These are phyloP conservation scores for Linderina pennispora DNA, from an alignment of 192 early-diverging fungal species.

Conservation along the genomic window DNA sequence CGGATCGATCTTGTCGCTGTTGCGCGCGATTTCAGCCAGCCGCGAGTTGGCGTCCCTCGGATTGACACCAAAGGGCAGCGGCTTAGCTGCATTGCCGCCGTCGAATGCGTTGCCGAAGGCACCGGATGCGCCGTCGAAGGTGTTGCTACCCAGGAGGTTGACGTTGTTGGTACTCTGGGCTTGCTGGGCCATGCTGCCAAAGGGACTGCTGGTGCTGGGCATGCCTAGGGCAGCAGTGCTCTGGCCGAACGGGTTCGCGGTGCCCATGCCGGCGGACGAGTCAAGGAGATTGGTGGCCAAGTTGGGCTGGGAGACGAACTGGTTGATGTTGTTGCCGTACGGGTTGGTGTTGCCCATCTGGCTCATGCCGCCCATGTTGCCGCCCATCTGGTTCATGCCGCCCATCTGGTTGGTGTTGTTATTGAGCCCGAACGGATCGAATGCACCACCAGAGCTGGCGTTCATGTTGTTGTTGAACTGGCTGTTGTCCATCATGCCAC, in stretches of 20 bases:
- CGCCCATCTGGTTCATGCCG: conserved; percentile 12
- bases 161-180: background rate
- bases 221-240: background rate
- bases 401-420: conserved; percentile 1
- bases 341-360: conserved; percentile 13
- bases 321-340: conserved; percentile 27
- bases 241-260: conserved; percentile 31
- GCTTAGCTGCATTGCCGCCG: conserved; percentile 37
- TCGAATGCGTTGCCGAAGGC: conserved; percentile 48
- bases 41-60: conserved; percentile 36
- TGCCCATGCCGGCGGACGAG: background rate
- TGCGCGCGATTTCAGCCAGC: conserved; percentile 50
- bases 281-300: conserved; percentile 24
- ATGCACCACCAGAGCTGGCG: too few relatives aligned
- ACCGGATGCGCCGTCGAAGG: conserved; percentile 28
- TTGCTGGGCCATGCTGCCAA: background rate
- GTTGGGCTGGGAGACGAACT: conserved; percentile 23
- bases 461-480: background rate
- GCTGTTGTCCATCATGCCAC: conserved; percentile 4
- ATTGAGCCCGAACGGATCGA: conserved; percentile 41
- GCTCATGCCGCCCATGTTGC: conserved; percentile 1
- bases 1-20: conserved; percentile 50
- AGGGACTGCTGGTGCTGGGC: background rate
- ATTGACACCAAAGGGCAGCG: conserved; percentile 34
- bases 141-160: background rate